Base-by-base conservation (phyloP, 495 filamentous ascomycete species). In the Neurospora africana region DNA sequence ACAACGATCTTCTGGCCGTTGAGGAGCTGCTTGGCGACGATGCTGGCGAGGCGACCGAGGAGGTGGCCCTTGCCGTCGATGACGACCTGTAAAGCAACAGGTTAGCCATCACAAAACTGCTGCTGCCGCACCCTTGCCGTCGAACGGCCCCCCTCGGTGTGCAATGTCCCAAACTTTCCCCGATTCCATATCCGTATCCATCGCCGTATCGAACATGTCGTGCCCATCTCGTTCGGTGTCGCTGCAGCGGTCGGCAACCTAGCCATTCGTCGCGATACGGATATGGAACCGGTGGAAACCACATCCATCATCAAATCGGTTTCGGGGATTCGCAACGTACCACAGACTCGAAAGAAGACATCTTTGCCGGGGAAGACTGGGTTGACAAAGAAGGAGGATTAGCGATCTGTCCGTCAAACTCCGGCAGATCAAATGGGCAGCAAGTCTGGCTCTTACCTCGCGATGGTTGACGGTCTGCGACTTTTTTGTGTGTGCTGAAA, bases 11-110 rank as follows among this genome's bases (percentile, higher is more conserved):
- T 97, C 89, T 98, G 96, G 82, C 95, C 95, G 84, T 92, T 96
- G 80, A 99, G 93, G 81, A 99, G 91, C 89, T 99, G 95, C 89
- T 99, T 99, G 82, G 95, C 96, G 80, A 99, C 94, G 83, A 92
- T 98, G 85, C 92, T 95, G 88, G 95, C 96, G 83, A 99, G 89
- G 83, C 95, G 95, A 88, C 95, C 95, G 84, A 98, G 93, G 82
- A 99, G 92, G 87, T 99, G 95, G 86, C 96, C 95, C 89, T 99
- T 99, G 92, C 94, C 95, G 91, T 99, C 95, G 82, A 98, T 95
- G 84, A 95, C 89, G 87, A 97, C 88, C 94, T 97, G 80, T 75
- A 83, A 77, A 73, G 72, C 74, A 72, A 11, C 44, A 30, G 67
- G 74, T 79, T 74, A 79, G 79, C 76, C 53, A 72, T 69, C 65